Base-by-base conservation (phyloP, 495 filamentous ascomycete species). In the Hapsidospora chrysogenum region DNA sequence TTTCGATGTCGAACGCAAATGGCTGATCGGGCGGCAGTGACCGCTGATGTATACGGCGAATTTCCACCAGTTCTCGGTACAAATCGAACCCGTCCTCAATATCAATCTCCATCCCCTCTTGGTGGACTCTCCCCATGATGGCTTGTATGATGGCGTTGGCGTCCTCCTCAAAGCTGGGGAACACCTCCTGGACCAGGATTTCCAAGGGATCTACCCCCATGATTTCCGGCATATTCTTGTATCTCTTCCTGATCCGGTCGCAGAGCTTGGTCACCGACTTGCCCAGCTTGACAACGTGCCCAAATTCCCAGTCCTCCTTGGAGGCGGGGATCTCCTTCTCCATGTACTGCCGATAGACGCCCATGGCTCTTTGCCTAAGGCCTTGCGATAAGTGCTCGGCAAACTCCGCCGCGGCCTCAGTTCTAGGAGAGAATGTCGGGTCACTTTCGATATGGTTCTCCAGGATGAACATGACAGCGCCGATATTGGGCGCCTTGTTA, bases 71-170 rank as follows among this genome's bases (percentile, higher is more conserved):
- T 43, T 92, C 78, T 47, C 70, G 77, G 55, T 99, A 99, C 2
- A 99, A 59, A 42, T 86, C 80, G 51, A 99, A 95, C 0, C 85
- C 92, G 47, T 99, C 92, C 44, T 92, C 69, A 16, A 96, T 68
- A 21, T 71, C 70, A 22, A 96, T 70, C 45, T 94, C 85, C 36
- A 75, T 65, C n/a, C 66, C 73, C 33, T 58, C 66, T 9, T 67
- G 65, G 42, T 79, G 70, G 17, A 74, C 70, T 11, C 72, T 64
- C 37, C 83, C 67, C 32, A 94, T 59, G 34, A 94, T 86, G 36
- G 80, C 70, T 31, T 69, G 65, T 31, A 95, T 70, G 50, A 96
- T 70, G 45, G 85, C 80, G 35, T 77, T 64, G 23, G 80, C 78
- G 56, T 96, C 87, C 38, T 83, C 72, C 14, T 86, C 85, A 50